Conservation (phyloP, 495 filamentous ascomycete genomes). For the Neurospora tetrasperma region DNA sequence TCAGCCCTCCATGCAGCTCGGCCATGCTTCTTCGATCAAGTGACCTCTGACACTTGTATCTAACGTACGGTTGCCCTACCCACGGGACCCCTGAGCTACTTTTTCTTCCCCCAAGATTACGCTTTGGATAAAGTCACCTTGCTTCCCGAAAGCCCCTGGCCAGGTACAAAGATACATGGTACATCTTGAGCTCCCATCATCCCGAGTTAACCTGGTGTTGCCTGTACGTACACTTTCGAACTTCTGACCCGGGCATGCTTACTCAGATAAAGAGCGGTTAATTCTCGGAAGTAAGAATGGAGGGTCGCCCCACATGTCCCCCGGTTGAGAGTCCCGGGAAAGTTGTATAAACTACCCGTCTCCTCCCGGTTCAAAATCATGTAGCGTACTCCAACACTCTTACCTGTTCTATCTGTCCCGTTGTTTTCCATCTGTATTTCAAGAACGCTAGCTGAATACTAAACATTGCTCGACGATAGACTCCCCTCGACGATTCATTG, state of each 20-base stretch:
- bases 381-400: background rate
- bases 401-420: background rate
- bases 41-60: conserved; percentile 8
- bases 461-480: background rate
- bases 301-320: background rate
- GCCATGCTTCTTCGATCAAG: conserved; percentile 3
- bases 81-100: background rate
- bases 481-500: background rate
- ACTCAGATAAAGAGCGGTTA: background rate
- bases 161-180: background rate
- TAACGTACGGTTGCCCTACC: background rate
- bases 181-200: background rate
- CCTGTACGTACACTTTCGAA: background rate
- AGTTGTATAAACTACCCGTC: background rate
- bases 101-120: background rate
- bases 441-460: background rate
- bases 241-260: background rate
- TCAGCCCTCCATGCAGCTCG: conserved; percentile 1
- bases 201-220: background rate
- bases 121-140: background rate
- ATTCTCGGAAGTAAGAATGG: background rate
- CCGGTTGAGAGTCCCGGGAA: background rate
- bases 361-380: background rate
- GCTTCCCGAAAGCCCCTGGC: background rate
- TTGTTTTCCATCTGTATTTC: background rate